A percentile compares a stretch with the other conserved stretches of the same genome.
phyloP scores from a whole-genome alignment of 2,329 filamentous ascomycete species.

The Claviceps pazoutovae region DNA sequence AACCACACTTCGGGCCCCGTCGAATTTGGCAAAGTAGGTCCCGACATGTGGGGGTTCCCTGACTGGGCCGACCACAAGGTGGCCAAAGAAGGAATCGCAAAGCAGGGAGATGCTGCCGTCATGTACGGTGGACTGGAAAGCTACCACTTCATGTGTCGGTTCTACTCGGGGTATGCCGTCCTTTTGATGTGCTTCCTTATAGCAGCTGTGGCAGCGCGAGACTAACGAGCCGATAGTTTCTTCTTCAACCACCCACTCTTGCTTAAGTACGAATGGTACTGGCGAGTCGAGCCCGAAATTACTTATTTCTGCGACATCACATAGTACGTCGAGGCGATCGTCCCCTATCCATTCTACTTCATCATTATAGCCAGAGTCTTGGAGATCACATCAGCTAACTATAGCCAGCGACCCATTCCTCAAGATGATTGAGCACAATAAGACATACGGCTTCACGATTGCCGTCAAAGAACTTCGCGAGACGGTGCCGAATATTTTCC shows the following conservation, averaged over 20 bases:
- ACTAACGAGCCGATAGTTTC: conserved; percentile 39
- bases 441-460: conserved; percentile 98
- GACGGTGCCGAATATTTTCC: conserved; percentile 96
- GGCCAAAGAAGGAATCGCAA: conserved; percentile 87
- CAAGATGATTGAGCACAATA: conserved; percentile 86
- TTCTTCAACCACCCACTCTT: conserved; percentile 96
- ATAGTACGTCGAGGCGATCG: conserved; percentile 44
- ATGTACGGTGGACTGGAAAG: conserved; percentile 99
- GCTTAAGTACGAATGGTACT: conserved; percentile 98
- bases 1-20: conserved; percentile 82
- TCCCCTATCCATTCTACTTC: background rate
- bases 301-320: conserved; percentile 99
- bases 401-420: conserved; percentile 61
- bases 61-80: conserved; percentile 93
- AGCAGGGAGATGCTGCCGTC: conserved; percentile 92
- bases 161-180: conserved; percentile 76
- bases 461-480: conserved; percentile 96
- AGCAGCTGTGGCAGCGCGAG: background rate
- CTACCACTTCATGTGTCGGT: conserved; percentile 98
- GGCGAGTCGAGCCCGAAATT: conserved; percentile 97
- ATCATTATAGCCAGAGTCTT: background rate
- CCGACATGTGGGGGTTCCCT: conserved; percentile 89
- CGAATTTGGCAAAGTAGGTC: conserved; percentile 87
- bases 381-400: background rate
- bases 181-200: background rate